These are phyloP conservation scores for Antrodiella citrinella DNA, from an alignment of 768 basidiomycete genomes.

Conservation along the genomic window DNA sequence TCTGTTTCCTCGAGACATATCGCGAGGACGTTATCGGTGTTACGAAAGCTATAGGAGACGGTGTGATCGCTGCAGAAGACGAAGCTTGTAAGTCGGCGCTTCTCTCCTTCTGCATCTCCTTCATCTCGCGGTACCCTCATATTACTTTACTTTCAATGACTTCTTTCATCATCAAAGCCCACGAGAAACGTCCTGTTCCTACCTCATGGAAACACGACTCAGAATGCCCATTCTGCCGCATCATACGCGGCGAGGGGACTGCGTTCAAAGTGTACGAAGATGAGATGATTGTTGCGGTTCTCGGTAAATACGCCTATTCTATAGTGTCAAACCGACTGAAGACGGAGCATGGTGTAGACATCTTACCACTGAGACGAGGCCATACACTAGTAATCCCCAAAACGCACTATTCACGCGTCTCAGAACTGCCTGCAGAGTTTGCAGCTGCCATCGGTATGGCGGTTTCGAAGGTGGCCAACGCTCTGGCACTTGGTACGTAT, in stretches of 20 bases:
- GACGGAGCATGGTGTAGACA: too few relatives aligned
- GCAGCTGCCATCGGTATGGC: slow-evolving; percentile 52
- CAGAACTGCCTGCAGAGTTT: slow-evolving; percentile 54
- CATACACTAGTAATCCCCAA: slow-evolving; percentile 71
- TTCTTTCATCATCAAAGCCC: slow-evolving; percentile 63
- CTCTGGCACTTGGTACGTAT: slow-evolving; percentile 51
- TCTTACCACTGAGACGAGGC: slow-evolving; percentile 56
- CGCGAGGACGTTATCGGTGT: too few relatives aligned
- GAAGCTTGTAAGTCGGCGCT: too few relatives aligned
- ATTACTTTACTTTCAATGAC: slow-evolving; percentile 49
- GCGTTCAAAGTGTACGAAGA: slow-evolving; percentile 51
- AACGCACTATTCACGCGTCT: slow-evolving; percentile 49
- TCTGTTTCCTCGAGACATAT: slow-evolving; percentile 20
- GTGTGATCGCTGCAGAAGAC: too few relatives aligned
- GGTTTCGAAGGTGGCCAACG: slow-evolving; percentile 53
- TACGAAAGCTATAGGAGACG: too few relatives aligned
- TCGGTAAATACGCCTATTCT: slow-evolving; percentile 51
- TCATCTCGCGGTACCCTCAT: background rate
- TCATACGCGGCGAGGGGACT: slow-evolving; percentile 41
- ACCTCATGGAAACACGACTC: slow-evolving; percentile 41
- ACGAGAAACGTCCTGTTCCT: slow-evolving; percentile 38
- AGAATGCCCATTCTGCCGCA: slow-evolving; percentile 58
- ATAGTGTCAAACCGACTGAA: background rate
- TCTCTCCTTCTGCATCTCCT: slow-evolving; percentile 2
- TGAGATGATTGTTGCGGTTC: slow-evolving; percentile 54